phyloP scores from a whole-genome alignment of 768 basidiomycete genomes.

The Rickenella mellea region DNA sequence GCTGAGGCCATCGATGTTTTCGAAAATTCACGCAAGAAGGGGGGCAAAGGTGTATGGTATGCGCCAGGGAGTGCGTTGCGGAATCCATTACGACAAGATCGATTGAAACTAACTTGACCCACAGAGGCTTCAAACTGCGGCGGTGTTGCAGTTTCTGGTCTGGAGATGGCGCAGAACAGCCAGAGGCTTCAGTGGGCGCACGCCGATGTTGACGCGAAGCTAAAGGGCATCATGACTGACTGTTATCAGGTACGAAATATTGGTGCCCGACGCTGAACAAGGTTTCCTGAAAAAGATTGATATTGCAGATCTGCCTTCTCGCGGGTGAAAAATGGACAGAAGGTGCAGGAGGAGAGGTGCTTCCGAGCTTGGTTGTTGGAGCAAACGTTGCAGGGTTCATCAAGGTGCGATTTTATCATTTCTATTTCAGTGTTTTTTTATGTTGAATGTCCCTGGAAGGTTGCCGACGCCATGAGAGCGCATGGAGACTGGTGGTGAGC shows the following conservation, averaged over 20 bases:
- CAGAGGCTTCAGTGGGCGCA: conserved; percentile 53
- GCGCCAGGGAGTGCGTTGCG: conserved; percentile 56
- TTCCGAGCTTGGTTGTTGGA: conserved; percentile 48
- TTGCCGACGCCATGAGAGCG: conserved; percentile 63
- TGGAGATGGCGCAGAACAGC: conserved; percentile 78
- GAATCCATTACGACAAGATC: too few relatives aligned
- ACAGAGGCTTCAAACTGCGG: conserved; percentile 53
- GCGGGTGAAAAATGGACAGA: conserved; percentile 53
- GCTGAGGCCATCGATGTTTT: conserved; percentile 65
- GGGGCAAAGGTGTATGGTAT: conserved; percentile 50
- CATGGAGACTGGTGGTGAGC: conserved; percentile 74
- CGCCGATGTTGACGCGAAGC: conserved; percentile 55
- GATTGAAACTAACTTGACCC: too few relatives aligned
- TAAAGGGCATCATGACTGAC: conserved; percentile 62
- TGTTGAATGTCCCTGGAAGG: conserved; percentile 24
- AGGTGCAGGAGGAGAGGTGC: conserved; percentile 24
- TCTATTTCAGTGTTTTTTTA: conserved; percentile 1
- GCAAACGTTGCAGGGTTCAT: conserved; percentile 70
- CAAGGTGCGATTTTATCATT: conserved; percentile 26
- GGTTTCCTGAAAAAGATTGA: conserved; percentile 1
- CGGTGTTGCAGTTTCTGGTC: conserved; percentile 70
- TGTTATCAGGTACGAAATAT: conserved; percentile 35
- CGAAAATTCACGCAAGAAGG: conserved; percentile 47
- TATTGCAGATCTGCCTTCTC: conserved; percentile 37
- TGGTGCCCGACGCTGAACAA: conserved; percentile 1